Conservation (phyloP, 129 eudicot genomes). For the Artemisia annua region DNA sequence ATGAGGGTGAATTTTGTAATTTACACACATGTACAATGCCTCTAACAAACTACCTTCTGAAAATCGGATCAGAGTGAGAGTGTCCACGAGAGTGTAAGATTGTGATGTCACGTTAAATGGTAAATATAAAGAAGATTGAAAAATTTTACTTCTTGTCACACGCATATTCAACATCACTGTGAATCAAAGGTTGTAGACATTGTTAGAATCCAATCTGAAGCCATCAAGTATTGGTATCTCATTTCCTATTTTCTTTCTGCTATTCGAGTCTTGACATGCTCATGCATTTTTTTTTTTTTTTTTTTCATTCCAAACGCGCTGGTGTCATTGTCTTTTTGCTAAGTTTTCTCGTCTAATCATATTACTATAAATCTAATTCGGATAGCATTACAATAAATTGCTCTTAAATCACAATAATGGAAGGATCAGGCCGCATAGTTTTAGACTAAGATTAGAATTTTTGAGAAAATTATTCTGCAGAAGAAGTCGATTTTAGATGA, state of each 20-base stretch:
- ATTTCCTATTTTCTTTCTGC: not conserved
- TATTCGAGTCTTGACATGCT: not conserved
- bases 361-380: no score
- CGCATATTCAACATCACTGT: not conserved
- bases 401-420: conserved; percentile 5
- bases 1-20: not conserved
- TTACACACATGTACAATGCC: not conserved
- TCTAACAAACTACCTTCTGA: not conserved
- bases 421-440: not conserved
- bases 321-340: no score
- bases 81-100: not conserved
- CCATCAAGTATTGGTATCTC: conserved; percentile 19
- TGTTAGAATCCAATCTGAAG: not conserved
- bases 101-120: not conserved
- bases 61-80: not conserved
- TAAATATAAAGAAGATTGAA: not conserved
- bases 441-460: not conserved
- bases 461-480: not conserved
- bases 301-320: no score
- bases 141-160: not conserved
- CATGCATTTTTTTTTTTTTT: no score
- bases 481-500: not conserved
- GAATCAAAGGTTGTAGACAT: not conserved
- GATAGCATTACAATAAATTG: not conserved
- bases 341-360: no score